A percentile compares a stretch with the other conserved stretches of the same genome.
Conservation (phyloP, 495 filamentous ascomycete genomes). For the Aspergillus haitiensis region DNA sequence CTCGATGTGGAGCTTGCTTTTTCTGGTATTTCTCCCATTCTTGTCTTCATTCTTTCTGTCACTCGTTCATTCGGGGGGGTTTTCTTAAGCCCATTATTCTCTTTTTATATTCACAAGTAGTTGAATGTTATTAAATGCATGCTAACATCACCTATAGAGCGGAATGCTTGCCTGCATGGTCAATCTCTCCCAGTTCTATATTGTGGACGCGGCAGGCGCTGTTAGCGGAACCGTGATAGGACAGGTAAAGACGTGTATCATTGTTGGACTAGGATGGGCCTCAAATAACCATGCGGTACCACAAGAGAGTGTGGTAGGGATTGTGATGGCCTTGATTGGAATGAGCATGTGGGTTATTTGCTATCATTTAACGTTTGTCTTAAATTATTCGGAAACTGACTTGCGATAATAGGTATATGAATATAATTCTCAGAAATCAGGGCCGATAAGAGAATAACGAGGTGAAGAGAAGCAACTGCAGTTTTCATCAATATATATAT, state of each 20-base stretch:
- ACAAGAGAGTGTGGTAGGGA: constrained; percentile 31
- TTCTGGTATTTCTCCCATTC: constrained; percentile 32
- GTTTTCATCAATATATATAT: neutral
- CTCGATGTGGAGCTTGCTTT: constrained; percentile 36
- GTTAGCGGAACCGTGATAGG: constrained; percentile 73
- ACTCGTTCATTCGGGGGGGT: too few species aligned
- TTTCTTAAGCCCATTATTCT: too few species aligned
- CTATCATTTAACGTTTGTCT: neutral
- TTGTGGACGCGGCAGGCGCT: constrained; percentile 67
- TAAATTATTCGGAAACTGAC: constrained; percentile 6
- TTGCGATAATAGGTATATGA: constrained; percentile 20
- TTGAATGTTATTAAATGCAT: neutral
- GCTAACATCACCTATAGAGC: constrained; percentile 15
- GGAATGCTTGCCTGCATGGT: constrained; percentile 66
- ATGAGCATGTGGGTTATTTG: constrained; percentile 34
- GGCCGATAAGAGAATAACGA: neutral
- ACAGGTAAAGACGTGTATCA: constrained; percentile 52
- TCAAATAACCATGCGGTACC: constrained; percentile 27
- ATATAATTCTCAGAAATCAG: neutral
- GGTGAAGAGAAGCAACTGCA: neutral
- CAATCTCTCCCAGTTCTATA: constrained; percentile 74
- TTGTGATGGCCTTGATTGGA: constrained; percentile 28
- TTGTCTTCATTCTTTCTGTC: neutral
- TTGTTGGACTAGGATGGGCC: constrained; percentile 43
- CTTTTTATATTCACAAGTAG: too few species aligned